Conservation (phyloP, 768 basidiomycete species). For the Lyophyllum atratum region DNA sequence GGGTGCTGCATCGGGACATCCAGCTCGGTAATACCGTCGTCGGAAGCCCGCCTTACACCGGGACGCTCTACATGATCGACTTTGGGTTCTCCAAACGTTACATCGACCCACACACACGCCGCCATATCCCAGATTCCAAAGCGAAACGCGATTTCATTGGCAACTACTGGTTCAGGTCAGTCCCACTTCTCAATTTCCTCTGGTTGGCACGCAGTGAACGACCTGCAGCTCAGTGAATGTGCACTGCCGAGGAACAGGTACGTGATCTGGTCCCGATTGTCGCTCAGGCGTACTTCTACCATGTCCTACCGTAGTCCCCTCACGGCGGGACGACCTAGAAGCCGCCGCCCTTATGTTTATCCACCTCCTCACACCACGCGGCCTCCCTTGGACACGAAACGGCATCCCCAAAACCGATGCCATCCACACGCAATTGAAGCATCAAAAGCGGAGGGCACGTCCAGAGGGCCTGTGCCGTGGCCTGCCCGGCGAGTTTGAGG, state of each 20-base stretch:
- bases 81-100: constrained; percentile 84
- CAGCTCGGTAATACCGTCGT: constrained; percentile 78
- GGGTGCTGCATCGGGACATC: constrained; percentile 76
- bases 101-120: constrained; percentile 61
- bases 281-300: background rate
- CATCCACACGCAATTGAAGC: constrained; percentile 63
- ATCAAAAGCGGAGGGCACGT: constrained; percentile 58
- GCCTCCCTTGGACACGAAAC: constrained; percentile 77
- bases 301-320: constrained; percentile 58
- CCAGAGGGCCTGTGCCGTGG: constrained; percentile 72
- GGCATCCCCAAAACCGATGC: constrained; percentile 74
- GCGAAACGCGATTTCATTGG: constrained; percentile 75
- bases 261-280: constrained; percentile 14
- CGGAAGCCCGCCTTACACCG: constrained; percentile 59
- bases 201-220: background rate
- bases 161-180: constrained; percentile 80
- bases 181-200: background rate
- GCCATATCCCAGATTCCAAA: constrained; percentile 74
- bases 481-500: constrained; percentile 72
- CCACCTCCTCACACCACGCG: constrained; percentile 75
- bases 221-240: constrained; percentile 61
- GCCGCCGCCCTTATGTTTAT: constrained; percentile 79
- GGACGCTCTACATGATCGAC: constrained; percentile 79
- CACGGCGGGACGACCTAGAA: constrained; percentile 79
- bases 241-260: constrained; percentile 77